phyloP scores from a whole-genome alignment of 2,329 filamentous ascomycete genomes.

The Hyphodiscus sp. region DNA sequence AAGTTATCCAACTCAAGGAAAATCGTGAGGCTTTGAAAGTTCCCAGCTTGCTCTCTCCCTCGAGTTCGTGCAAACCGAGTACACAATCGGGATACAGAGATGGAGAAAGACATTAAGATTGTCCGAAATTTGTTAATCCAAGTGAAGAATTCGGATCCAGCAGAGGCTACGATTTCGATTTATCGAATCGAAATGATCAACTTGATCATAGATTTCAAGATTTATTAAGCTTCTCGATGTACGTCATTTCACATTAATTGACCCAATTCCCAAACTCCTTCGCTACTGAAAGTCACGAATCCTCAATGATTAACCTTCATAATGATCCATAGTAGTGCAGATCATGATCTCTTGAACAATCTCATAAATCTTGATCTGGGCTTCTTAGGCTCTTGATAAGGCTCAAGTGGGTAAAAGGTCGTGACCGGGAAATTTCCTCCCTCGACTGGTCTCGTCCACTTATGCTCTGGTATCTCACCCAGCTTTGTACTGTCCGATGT shows the following conservation, averaged over 20 bases:
- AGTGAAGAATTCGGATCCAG: background rate
- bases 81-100: no score
- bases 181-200: background rate
- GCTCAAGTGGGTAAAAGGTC: conserved; percentile 19
- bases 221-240: background rate
- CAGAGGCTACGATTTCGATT: background rate
- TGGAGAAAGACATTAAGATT: no score
- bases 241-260: background rate
- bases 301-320: background rate
- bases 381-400: conserved; percentile 19
- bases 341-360: conserved; percentile 13
- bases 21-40: no score
- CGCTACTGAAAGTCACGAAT: background rate
- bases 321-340: background rate
- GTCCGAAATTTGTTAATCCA: no score
- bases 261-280: background rate
- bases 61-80: no score
- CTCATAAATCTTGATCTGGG: conserved; percentile 16
- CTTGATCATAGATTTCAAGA: background rate
- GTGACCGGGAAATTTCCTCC: conserved; percentile 15
- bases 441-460: conserved; percentile 12
- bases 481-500: conserved; percentile 40
- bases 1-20: no score
- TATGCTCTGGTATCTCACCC: conserved; percentile 34
- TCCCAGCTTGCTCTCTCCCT: no score